Conservation (phyloP, 345 rosid species). For the Boechera divaricarpa region DNA sequence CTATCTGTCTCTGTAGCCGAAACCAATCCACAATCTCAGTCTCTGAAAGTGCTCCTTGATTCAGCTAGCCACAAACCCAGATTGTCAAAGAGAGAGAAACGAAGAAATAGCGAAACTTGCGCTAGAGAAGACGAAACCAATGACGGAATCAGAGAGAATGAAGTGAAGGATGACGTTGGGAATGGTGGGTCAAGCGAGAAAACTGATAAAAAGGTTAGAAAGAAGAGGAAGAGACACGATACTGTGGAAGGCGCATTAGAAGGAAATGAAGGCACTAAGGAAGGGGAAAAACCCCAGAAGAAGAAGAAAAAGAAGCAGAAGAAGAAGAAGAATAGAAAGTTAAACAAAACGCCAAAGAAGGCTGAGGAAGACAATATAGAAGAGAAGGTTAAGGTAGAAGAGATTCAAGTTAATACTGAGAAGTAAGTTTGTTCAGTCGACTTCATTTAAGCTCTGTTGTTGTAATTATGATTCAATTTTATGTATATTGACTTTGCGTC, state of each 20-base stretch:
- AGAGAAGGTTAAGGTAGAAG: conserved; percentile 42
- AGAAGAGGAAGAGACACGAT: conserved; percentile 48
- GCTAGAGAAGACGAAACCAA: conserved; percentile 29
- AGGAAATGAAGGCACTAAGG: conserved; percentile 30
- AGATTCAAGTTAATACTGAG: conserved; percentile 32
- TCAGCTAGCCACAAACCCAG: conserved; percentile 65
- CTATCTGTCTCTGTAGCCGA: conserved; percentile 40
- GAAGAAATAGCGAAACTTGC: conserved; percentile 51
- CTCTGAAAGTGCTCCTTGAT: conserved; percentile 60
- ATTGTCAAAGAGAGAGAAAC: conserved; percentile 81
- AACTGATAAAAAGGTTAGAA: conserved; percentile 36
- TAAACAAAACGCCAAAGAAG: conserved; percentile 38
- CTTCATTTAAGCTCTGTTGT: conserved; percentile 4
- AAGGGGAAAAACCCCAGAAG: conserved; percentile 36
- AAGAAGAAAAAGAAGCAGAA: conserved; percentile 31
- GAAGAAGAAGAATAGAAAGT: conserved; percentile 37
- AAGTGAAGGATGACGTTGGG: conserved; percentile 11
- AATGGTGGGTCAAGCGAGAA: conserved; percentile 23
- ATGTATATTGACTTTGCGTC: conserved; percentile 14
- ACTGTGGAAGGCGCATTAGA: conserved; percentile 30
- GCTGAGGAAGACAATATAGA: conserved; percentile 39
- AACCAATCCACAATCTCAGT: conserved; percentile 45
- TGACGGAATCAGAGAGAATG: conserved; percentile 7
- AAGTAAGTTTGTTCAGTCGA: conserved; percentile 37
- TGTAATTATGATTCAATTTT: neutral